Evolutionary conservation across 1,139 yeast species (phyloP).

Genomic region (Geotrichum australiense): DNA sequence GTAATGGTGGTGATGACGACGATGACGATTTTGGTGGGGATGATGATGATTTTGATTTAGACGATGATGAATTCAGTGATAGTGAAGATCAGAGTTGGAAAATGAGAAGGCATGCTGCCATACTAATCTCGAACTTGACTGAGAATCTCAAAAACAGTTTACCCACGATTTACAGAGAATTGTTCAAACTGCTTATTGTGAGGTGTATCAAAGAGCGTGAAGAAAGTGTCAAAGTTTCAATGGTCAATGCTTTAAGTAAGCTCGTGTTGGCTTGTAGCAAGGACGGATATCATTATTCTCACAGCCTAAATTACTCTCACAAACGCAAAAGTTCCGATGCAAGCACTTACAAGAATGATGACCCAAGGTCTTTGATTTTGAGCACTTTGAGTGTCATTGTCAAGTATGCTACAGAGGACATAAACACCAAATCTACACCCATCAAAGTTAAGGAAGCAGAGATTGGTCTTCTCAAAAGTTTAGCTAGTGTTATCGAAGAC

Average conservation of each 20-base stretch:
- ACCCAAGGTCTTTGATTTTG: slow-evolving; percentile 24
- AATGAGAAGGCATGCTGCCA: slow-evolving; percentile 51
- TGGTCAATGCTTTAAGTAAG: slow-evolving; percentile 29
- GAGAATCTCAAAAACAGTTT: slow-evolving; percentile 32
- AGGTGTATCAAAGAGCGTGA: slow-evolving; percentile 35
- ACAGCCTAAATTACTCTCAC: slow-evolving; percentile 24
- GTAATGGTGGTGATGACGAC: slow-evolving; percentile 23
- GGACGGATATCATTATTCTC: slow-evolving; percentile 25
- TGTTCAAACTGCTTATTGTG: slow-evolving; percentile 29
- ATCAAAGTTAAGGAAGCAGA: slow-evolving; percentile 21
- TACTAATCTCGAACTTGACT: slow-evolving; percentile 40
- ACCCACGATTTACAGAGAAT: slow-evolving; percentile 23
- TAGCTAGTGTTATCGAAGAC: slow-evolving; percentile 19
- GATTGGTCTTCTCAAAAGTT: slow-evolving; percentile 18
- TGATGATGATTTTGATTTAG: slow-evolving; percentile 42
- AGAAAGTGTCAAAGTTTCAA: slow-evolving; percentile 36
- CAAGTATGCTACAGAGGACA: slow-evolving; percentile 21
- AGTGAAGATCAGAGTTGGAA: slow-evolving; percentile 67
- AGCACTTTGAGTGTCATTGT: slow-evolving; percentile 22
- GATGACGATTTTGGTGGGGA: slow-evolving; percentile 23
- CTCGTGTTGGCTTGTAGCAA: slow-evolving; percentile 28
- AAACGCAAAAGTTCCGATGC: slow-evolving; percentile 34
- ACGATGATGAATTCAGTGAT: slow-evolving; percentile 43
- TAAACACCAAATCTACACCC: slow-evolving; percentile 18
- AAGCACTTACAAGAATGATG: slow-evolving; percentile 26